Evolutionary conservation across 495 filamentous ascomycete species (phyloP).

Genomic region (Emericellopsis terricola): DNA sequence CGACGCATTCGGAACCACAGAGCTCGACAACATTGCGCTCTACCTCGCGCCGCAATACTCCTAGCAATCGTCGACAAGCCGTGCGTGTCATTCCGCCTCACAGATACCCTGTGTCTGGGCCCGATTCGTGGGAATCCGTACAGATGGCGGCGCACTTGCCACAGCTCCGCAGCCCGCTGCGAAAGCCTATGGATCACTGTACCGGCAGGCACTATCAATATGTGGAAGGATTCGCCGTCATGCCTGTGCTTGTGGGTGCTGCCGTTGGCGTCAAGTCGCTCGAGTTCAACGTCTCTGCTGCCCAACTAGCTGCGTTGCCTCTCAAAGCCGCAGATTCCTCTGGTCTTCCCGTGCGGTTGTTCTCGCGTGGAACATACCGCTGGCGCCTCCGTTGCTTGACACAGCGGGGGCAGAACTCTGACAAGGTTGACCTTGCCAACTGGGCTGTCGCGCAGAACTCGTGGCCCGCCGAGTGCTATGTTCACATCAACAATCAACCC

Average conservation of each 20-base stretch:
- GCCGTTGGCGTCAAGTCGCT: slow-evolving; percentile 7
- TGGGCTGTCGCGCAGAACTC: slow-evolving; percentile 44
- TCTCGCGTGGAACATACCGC: slow-evolving; percentile 19
- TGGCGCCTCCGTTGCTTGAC: slow-evolving; percentile 20
- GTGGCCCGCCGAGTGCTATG: slow-evolving; percentile 59
- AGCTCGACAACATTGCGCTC: no score
- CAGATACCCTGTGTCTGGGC: no score
- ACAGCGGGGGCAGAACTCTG: background rate
- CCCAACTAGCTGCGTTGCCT: slow-evolving; percentile 11
- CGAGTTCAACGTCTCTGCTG: slow-evolving; percentile 14
- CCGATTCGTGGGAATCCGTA: no score
- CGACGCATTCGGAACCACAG: no score
- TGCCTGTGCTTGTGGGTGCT: slow-evolving; percentile 13
- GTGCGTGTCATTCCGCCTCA: no score
- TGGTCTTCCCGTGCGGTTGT: slow-evolving; percentile 11
- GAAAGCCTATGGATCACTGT: slow-evolving; percentile 11
- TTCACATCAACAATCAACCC: slow-evolving; percentile 44
- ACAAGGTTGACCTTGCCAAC: slow-evolving; percentile 9
- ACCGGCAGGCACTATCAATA: slow-evolving; percentile 19
- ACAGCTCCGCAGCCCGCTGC: slow-evolving; percentile 28
- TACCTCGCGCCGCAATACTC: no score
- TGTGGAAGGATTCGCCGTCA: slow-evolving; percentile 17
- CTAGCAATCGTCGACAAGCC: no score
- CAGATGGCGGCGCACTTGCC: slow-evolving; percentile 29
- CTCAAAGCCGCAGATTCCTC: slow-evolving; percentile 2